Percentiles rank a stretch among this genome's conserved stretches.
Evolutionary conservation across 2,329 filamentous ascomycete genomes (phyloP).

Genomic region (Chaetomium globosum): DNA sequence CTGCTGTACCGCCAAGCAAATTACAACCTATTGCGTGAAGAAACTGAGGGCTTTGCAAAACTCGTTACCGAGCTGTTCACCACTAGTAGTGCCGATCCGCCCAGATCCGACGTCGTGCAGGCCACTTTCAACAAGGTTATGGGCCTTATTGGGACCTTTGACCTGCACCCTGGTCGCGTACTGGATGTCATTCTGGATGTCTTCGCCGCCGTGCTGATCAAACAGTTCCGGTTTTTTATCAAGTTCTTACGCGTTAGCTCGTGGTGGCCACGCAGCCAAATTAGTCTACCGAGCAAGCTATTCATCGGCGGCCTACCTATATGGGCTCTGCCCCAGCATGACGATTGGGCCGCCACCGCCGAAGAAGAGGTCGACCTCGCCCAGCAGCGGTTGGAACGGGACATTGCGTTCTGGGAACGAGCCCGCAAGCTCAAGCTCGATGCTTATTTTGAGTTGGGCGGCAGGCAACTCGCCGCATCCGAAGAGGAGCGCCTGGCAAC

Average conservation of each 20-base stretch:
- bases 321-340: constrained; percentile 78
- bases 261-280: constrained; percentile 84
- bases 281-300: constrained; percentile 45
- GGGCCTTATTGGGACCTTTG: constrained; percentile 93
- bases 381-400: constrained; percentile 63
- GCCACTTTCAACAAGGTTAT: constrained; percentile 91
- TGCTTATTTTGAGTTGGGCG: constrained; percentile 88
- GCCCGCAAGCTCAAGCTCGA: constrained; percentile 75
- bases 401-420: constrained; percentile 77
- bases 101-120: constrained; percentile 74
- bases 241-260: constrained; percentile 89
- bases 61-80: constrained; percentile 94
- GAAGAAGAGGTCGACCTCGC: constrained; percentile 66
- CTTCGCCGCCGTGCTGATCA: constrained; percentile 89
- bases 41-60: constrained; percentile 96
- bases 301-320: constrained; percentile 71
- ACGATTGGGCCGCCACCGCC: constrained; percentile 64
- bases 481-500: constrained; percentile 54
- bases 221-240: constrained; percentile 91
- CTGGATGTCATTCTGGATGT: constrained; percentile 94
- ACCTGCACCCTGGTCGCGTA: constrained; percentile 91
- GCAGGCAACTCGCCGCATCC: constrained; percentile 64
- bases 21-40: constrained; percentile 92
- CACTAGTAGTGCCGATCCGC: constrained; percentile 73
- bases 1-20: constrained; percentile 93